Conservation (phyloP, 495 filamentous ascomycete genomes). For the Bacidia gigantensis region DNA sequence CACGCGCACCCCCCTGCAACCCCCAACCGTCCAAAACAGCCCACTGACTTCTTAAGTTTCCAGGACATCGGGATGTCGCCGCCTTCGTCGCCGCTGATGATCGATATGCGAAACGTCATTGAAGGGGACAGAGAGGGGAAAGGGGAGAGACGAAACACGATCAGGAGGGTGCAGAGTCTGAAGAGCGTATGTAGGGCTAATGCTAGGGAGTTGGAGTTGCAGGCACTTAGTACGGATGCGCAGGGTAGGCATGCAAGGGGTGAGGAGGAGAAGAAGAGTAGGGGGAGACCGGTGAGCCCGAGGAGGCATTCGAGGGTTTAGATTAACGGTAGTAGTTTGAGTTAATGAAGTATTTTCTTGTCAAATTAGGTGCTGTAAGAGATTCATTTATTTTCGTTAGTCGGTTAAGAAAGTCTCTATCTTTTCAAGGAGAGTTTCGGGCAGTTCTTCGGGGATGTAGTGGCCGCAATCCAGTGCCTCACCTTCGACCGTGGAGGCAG, state of each 20-base stretch:
- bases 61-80: constrained; percentile 1
- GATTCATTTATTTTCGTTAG: neutral
- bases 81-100: neutral
- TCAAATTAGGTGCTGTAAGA: neutral
- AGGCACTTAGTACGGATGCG: neutral
- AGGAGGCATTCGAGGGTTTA: neutral
- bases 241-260: neutral
- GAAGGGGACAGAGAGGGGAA: neutral
- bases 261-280: neutral
- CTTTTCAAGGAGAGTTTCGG: constrained; percentile 23
- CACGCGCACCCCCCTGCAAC: neutral
- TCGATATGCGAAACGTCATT: neutral
- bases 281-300: neutral
- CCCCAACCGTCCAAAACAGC: neutral
- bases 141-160: neutral
- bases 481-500: constrained; percentile 18
- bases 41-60: constrained; percentile 5
- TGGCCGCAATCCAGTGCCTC: constrained; percentile 26
- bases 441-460: constrained; percentile 30
- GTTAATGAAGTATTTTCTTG: neutral
- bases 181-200: neutral
- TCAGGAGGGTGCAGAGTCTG: neutral
- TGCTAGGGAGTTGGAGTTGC: neutral
- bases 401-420: constrained; percentile 21
- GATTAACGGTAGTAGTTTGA: neutral